These are phyloP conservation scores for Lodderomyces jiufengensis DNA, from an alignment of 1,139 yeast genomes.

Conservation along the genomic window DNA sequence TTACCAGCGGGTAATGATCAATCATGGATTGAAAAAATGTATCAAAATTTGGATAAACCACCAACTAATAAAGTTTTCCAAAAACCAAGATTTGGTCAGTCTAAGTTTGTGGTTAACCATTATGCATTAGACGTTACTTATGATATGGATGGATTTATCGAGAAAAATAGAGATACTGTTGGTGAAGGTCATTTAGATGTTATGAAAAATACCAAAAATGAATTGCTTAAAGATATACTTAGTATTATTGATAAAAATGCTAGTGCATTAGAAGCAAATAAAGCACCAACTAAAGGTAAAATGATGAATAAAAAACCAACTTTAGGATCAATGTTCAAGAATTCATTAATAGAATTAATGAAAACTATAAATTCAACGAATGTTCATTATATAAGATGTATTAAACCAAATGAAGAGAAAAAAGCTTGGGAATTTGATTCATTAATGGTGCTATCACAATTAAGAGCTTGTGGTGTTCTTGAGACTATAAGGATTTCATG, in stretches of 20 bases:
- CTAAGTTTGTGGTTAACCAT: conserved; percentile 86
- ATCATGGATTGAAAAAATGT: conserved; percentile 88
- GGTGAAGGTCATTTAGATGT: conserved; percentile 94
- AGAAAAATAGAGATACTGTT: conserved; percentile 95
- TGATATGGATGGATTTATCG: conserved; percentile 92
- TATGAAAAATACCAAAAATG: conserved; percentile 64
- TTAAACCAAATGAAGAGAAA: conserved; percentile 92
- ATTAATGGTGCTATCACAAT: conserved; percentile 89
- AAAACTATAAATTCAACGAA: conserved; percentile 88
- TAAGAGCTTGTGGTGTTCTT: conserved; percentile 97
- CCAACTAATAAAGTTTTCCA: conserved; percentile 80
- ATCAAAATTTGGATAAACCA: conserved; percentile 76
- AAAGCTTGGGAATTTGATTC: conserved; percentile 96
- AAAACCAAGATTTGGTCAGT: conserved; percentile 92
- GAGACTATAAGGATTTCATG: conserved; percentile 96
- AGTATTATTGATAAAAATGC: conserved; percentile 61
- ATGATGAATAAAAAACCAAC: conserved; percentile 79
- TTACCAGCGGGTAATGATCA: conserved; percentile 93
- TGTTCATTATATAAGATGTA: conserved; percentile 95
- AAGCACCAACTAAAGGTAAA: conserved; percentile 36
- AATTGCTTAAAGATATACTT: conserved; percentile 60
- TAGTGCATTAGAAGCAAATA: conserved; percentile 50
- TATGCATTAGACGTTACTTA: conserved; percentile 93
- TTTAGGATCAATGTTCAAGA: conserved; percentile 89
- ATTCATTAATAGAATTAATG: conserved; percentile 91